Base-by-base conservation (phyloP, 1,139 yeast species). In the Zhuliangozyma parablackwelliae region DNA sequence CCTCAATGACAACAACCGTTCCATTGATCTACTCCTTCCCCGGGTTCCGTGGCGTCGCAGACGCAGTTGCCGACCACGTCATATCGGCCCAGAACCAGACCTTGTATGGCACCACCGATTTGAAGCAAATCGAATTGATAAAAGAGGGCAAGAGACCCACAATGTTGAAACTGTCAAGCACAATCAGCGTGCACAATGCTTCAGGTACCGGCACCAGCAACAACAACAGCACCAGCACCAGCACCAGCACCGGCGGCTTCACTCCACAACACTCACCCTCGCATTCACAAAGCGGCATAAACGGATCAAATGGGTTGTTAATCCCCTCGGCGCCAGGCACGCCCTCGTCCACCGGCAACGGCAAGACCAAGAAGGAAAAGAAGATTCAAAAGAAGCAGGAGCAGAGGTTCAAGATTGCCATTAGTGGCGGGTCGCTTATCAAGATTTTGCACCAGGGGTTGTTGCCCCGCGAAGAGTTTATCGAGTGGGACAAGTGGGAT, bases 401-500 rank as follows among this genome's bases (percentile, higher is more conserved):
- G 37, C 70, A 75, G 37, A 67, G 97, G 41, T 92, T 92, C 68
- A 86, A 86, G 59, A 82, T 92, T 47, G 97, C 97, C 38, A 72
- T 92, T 25, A 78, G 90, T 38, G 98, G 97, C 40, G 98, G 98
- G 25, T 88, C 96, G 6, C 72, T 92, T 45, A 80, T 92, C 44
- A 81, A 84, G 45, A 95, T 90, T 36, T 70, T 92, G 40, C 78
- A 85, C 45, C 90, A 90, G 60, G 97, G 97, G 10, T 69, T 92
- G 44, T 64, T 90, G 40, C 71, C 75, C 30, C 73, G 95, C 52
- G 64, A 64, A 40, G 72, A 74, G 34, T 89, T 80, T 46, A 81
- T 92, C 30, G 82, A 80, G 48, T 92, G 97, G 97, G 83, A 79
- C 39, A 84, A 82, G 56, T 92, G 98, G 98, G 96, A 92, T 56